phyloP scores from a whole-genome alignment of 1,284 basidiomycete species.

The Tilletia horrida region DNA sequence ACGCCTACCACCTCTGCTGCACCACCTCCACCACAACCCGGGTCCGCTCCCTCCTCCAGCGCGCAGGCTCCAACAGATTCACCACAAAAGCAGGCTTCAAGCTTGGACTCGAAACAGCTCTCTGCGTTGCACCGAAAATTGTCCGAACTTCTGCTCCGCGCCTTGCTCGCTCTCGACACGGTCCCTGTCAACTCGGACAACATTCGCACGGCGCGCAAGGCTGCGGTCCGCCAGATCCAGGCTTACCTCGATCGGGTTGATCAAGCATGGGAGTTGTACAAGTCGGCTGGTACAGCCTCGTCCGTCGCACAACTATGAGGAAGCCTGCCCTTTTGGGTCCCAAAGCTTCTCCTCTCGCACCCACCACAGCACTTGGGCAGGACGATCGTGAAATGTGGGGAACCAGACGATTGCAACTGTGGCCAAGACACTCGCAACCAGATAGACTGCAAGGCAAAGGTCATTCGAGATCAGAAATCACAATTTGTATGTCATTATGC shows the following conservation, averaged over 20 bases:
- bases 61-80: background rate
- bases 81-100: background rate
- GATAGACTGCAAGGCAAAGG: too few species aligned
- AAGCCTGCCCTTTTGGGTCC: background rate
- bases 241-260: conserved; percentile 49
- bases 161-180: conserved; percentile 45
- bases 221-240: conserved; percentile 50
- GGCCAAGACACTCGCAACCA: too few species aligned
- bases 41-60: conserved; percentile 1
- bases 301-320: conserved; percentile 3
- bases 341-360: background rate
- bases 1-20: conserved; percentile 1
- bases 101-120: conserved; percentile 22
- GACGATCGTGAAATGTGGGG: too few species aligned
- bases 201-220: conserved; percentile 41
- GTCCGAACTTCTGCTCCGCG: conserved; percentile 45
- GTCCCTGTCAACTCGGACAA: conserved; percentile 43
- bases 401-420: too few species aligned
- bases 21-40: conserved; percentile 14
- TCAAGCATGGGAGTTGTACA: conserved; percentile 35
- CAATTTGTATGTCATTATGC: too few species aligned
- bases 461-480: too few species aligned
- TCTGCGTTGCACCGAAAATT: conserved; percentile 39
- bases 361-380: background rate
- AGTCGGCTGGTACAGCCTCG: conserved; percentile 16